Conservation (phyloP, 2,329 filamentous ascomycete species). For the Aspergillus thermomutatus region DNA sequence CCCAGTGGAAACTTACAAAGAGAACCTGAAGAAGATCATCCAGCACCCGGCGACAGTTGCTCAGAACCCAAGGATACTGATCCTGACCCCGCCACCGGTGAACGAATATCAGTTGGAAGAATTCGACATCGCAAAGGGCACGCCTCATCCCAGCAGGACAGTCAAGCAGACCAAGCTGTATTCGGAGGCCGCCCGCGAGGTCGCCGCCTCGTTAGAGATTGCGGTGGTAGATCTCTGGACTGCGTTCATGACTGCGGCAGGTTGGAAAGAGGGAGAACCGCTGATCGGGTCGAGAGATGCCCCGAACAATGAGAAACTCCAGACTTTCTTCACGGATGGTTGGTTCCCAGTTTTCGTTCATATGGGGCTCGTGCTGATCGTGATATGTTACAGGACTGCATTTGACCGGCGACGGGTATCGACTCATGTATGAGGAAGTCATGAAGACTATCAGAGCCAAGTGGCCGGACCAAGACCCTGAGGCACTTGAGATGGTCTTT, state of each 20-base stretch:
- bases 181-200: constrained; percentile 62
- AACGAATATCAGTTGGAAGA: constrained; percentile 66
- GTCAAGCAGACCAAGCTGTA: constrained; percentile 62
- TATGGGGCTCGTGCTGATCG: constrained; percentile 1
- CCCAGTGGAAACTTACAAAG: constrained; percentile 68
- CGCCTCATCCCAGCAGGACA: constrained; percentile 52
- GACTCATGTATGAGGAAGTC: constrained; percentile 53
- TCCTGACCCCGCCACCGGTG: constrained; percentile 74
- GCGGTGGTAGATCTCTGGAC: constrained; percentile 76
- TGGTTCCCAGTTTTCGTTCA: constrained; percentile 18
- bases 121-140: constrained; percentile 49
- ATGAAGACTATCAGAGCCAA: constrained; percentile 48
- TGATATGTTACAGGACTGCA: constrained; percentile 50
- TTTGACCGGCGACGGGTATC: constrained; percentile 55
- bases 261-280: constrained; percentile 50
- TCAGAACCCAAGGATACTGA: constrained; percentile 71
- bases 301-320: constrained; percentile 55
- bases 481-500: constrained; percentile 50
- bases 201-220: constrained; percentile 55
- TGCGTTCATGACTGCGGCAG: constrained; percentile 65
- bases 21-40: constrained; percentile 69
- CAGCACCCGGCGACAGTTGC: constrained; percentile 65
- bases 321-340: constrained; percentile 56
- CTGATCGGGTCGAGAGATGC: constrained; percentile 57
- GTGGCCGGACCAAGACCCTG: constrained; percentile 56